Base-by-base conservation (phyloP, 352 stramenopile species). In the Pythium scleroteichum region DNA sequence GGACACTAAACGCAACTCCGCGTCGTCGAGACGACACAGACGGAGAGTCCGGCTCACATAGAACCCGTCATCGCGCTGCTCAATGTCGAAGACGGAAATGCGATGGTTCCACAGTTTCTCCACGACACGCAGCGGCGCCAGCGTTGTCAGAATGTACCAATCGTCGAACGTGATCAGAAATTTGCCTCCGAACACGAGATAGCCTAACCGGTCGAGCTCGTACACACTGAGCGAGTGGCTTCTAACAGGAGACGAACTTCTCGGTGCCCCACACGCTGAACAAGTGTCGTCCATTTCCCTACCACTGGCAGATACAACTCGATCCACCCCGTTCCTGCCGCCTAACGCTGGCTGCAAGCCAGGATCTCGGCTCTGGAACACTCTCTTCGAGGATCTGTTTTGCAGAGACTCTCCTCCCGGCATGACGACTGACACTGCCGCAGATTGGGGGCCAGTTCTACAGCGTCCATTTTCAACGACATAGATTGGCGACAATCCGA, bases 121-220 rank as follows among this genome's bases (percentile, higher is more conserved):
- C 19, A 65, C 48, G 0, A 60, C 16, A 19, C 56, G 62, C 12
- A 69, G 26, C 20, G 62, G 62, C 16, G 49, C 51, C 24, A 69
- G 4, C 4, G 62, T 61, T 19, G 62, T 61, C 13, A 69, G 8
- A 12, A 64, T 53, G 44, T 53, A 65, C 62, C 62, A 69, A 41
- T 69, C 62, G 32, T 69, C 62, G 24, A 49, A 69, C 13, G 48
- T 48, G 38, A 68, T 44, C n/a, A 68, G 61, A 23, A 59, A 68
- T 23, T 56, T 61, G 39, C 39, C 54, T 2, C 62, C 62, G 17
- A 58, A 65, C 1, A 69, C 45, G 20, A 68, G 39, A 35, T 68
- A 64, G 2, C 56, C 49, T 1, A 69, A 44, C 0, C 62, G 48
- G 20, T 53, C 53, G 29, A 69, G 19, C 44, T 69, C 55, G 42